Base-by-base conservation (phyloP, 2,329 filamentous ascomycete genomes). In the Aspergillus sp. region DNA sequence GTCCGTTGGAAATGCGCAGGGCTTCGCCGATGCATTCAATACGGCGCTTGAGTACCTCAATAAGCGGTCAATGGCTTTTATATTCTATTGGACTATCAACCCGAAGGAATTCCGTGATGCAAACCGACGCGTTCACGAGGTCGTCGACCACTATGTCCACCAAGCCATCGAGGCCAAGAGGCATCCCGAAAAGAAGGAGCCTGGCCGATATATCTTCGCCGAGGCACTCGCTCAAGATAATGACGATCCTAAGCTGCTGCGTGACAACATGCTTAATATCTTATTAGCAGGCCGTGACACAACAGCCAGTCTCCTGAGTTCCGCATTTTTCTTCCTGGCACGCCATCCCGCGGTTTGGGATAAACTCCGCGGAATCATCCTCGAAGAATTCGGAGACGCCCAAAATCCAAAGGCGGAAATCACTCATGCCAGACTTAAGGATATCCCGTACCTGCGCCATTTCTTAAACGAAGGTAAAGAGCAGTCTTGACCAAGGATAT, bases 211-310 rank as follows among this genome's bases (percentile, higher is more conserved):
- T 61, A 73, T 82, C 55, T 82, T 82, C 68, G 73, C 81, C 17
- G 74, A 82, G 37, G 80, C 79, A 31, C 66, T 82, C 19, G 78
- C 77, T 7, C 70, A 72, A 5, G 73, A 78, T 12, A 82, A 77
- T 2, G 69, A 75, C 14, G 75, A 83, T 41, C 78, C 74, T 2
- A 73, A 77, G 54, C 69, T 74, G 14, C 73, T 83, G 21, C 74
- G 81, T 14, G 75, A 76, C 52, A 78, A 82, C 55, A 72, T 82
- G 55, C 71, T 83, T 31, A 82, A 81, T 57, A 79, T 84, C 37
- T 69, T 84, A 0, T 69, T 82, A 0, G 81, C 82, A 3, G 81
- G 80, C 11, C 77, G 81, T 4, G 82, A 84, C 62, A 84, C 82
- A 0, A 84, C 82, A 1, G 81, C 77, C 21, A 73, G 73, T 52